A percentile compares a stretch with the other conserved stretches of the same genome.
phyloP scores from a whole-genome alignment of 2,329 filamentous ascomycete genomes.

The Alternaria postmessia region DNA sequence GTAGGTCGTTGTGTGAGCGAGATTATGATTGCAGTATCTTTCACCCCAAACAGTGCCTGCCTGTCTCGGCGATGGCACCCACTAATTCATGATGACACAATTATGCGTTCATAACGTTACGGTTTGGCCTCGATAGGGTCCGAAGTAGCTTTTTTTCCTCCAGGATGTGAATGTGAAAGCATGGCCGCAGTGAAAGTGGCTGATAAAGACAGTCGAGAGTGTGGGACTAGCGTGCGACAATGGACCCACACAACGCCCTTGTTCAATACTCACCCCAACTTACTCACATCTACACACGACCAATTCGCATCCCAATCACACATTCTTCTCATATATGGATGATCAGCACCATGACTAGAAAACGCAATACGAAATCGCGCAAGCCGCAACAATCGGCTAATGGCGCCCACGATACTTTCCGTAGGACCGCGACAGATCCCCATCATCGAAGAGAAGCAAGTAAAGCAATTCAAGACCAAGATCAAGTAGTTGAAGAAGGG shows the following conservation, averaged over 20 bases:
- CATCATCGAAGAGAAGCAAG: background rate
- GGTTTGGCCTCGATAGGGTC: background rate
- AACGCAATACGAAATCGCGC: background rate
- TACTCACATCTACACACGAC: background rate
- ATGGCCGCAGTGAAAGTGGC: constrained; percentile 2
- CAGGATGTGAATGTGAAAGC: background rate
- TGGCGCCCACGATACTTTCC: background rate
- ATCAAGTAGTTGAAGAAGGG: background rate
- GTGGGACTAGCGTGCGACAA: constrained; percentile 4
- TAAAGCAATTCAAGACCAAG: background rate
- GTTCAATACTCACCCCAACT: background rate
- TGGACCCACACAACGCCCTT: constrained; percentile 13
- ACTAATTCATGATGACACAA: background rate
- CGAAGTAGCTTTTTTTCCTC: background rate
- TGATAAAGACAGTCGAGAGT: background rate
- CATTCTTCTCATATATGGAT: background rate
- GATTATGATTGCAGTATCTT: background rate
- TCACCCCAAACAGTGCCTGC: background rate
- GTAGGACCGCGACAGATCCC: background rate
- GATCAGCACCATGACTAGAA: background rate
- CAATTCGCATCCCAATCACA: background rate
- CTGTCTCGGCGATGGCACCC: background rate
- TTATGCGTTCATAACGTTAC: background rate
- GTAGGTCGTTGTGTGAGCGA: background rate
- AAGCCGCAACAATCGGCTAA: background rate